Evolutionary conservation across 495 filamentous ascomycete species (phyloP).

Genomic region (Penicillium bovifimosum): DNA sequence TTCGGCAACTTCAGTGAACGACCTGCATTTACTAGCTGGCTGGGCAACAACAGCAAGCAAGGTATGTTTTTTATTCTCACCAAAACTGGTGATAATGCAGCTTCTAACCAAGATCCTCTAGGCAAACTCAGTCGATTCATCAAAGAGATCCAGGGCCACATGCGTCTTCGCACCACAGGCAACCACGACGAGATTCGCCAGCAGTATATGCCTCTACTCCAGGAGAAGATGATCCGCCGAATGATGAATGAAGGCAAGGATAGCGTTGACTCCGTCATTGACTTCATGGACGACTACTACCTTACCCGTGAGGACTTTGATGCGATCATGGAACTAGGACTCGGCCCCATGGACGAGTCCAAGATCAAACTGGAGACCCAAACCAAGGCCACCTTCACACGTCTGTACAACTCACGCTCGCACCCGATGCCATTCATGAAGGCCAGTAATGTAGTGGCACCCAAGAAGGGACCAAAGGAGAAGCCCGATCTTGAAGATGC

Average conservation of each 20-base stretch:
- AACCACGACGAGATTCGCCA: constrained; percentile 92
- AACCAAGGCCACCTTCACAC: constrained; percentile 84
- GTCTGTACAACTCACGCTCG: constrained; percentile 77
- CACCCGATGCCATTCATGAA: constrained; percentile 97
- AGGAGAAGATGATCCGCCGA: constrained; percentile 68
- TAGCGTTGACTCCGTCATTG: constrained; percentile 65
- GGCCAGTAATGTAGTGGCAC: constrained; percentile 68
- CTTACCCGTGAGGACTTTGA: constrained; percentile 96
- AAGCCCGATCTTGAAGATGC: constrained; percentile 94
- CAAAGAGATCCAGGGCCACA: constrained; percentile 95
- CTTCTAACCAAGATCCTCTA: constrained; percentile 24
- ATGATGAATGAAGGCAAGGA: constrained; percentile 71
- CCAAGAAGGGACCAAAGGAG: constrained; percentile 63
- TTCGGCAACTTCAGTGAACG: constrained; percentile 63
- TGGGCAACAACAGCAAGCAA: constrained; percentile 90
- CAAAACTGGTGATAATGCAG: not conserved
- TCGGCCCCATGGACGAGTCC: constrained; percentile 74
- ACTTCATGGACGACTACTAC: constrained; percentile 95
- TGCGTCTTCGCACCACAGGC: constrained; percentile 86
- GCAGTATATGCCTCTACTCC: constrained; percentile 88
- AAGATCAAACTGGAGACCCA: constrained; percentile 72
- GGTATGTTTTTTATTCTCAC: constrained; percentile 38
- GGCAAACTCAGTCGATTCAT: constrained; percentile 77
- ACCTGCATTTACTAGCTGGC: constrained; percentile 75
- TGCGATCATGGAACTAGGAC: constrained; percentile 80